Base-by-base conservation (phyloP, 2,329 filamentous ascomycete species). In the Penicillium sp. region DNA sequence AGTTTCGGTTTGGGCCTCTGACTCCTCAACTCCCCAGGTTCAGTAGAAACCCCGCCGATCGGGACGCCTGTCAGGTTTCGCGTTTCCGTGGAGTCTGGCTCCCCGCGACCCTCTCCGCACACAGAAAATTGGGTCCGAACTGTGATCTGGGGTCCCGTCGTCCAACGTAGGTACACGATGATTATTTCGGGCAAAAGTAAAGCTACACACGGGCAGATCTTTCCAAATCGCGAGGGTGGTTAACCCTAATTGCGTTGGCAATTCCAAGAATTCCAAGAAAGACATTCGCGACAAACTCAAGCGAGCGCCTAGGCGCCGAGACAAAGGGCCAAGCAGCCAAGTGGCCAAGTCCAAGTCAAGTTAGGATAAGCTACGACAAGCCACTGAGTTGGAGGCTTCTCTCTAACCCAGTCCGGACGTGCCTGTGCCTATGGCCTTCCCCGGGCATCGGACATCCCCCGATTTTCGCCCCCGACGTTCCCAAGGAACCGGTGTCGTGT, bases 1-100 rank as follows among this genome's bases (percentile, higher is more conserved):
- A 60, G 57, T 42, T 28, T 36, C 35, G 35, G 35, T 11, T 38
- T 38, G 35, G 33, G 35, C 28, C 41, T 25, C 14, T 22, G 25
- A 40, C 35, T 45, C 43, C 25, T 28, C 31, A 20, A 24, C 27
- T 18, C 46, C 45, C 45, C 44, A 48, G 51, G 43, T 24, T 48
- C 43, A 44, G 36, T 28, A 44, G 49, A 35, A 40, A 31, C 39
- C 35, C 44, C 48, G 57, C 55, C 57, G 54, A 55, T 57, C 57
- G 39, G 35, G 46, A n/a, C n/a, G n/a, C 55, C 52, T 55, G 47
- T 53, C 48, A 54, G 45, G 38, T 42, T 50, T 45, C 35, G 22
- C 18, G n/a, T 41, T 20, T 27, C 6, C 16, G 22, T 41, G 39
- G 39, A 27, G 39, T 27, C 20, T 7, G 6, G 16, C 20, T 24